Base-by-base conservation (phyloP, 192 early-diverging fungal species). In the Thamnidium elegans region DNA sequence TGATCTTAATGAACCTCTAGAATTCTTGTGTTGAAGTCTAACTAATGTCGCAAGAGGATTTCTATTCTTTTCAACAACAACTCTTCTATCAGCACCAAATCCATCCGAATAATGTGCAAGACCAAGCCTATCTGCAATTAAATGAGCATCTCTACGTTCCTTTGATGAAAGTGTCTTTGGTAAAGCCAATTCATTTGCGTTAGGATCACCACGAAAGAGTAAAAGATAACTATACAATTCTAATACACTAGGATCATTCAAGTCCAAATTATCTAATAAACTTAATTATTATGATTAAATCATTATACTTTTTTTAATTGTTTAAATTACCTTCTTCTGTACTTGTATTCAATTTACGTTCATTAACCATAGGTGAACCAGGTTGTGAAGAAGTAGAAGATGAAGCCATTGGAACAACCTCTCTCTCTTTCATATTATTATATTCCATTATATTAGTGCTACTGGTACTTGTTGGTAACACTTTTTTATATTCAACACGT, bases 401-500 rank as follows among this genome's bases (percentile, higher is more conserved):
- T 23, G 50, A 26, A 21, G 26, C 26, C 2, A 10, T 26, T 10
- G 53, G 32, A 77, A 77, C 76, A 44, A 72, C 69, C 54, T 83
- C 76, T 66, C 85, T 72, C 68, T 84, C 73, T 75, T 85, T 78
- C 36, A 26, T 26, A 26, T 39, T 39, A 39, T 39, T 39, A 39
- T 39, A 39, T 66, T 82, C 75, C 55, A 74, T 76, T 21, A 31
- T 13, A 20, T 45, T 39, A 53, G 15, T 39, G 14, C 46, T 48
- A 3, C 17, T 19, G 14, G 8, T 3, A 48, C 74, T 83, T 17
- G 77, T 79, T 4, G 87, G 88, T 66, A 91, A 78, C 56, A 88
- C 79, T 62, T 87, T 87, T 69, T 92, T 92, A 72, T 88, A 92
- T 70, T 92, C 90, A 26, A 92, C 90, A 67, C 88, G 83, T 55